phyloP scores from a whole-genome alignment of 2,329 filamentous ascomycete genomes.

The Fusarium sp. region DNA sequence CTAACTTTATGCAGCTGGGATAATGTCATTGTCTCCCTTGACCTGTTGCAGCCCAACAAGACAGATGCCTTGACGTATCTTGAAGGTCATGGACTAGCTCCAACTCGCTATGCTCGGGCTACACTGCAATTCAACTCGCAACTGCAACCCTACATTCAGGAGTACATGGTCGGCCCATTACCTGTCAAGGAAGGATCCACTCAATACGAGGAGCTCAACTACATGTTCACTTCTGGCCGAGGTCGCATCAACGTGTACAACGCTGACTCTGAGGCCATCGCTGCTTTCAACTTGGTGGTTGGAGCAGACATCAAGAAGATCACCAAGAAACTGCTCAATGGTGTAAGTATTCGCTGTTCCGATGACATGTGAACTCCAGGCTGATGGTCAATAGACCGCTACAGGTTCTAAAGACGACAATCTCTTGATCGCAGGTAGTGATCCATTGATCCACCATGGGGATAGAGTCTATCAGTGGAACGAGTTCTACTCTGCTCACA shows the following conservation, averaged over 20 bases:
- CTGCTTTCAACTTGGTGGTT: slow-evolving; percentile 23
- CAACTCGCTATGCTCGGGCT: slow-evolving; percentile 59
- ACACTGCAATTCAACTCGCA: slow-evolving; percentile 49
- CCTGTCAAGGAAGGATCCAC: slow-evolving; percentile 51
- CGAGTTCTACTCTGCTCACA: slow-evolving; percentile 58
- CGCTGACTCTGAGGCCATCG: slow-evolving; percentile 31
- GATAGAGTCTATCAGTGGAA: slow-evolving; percentile 63
- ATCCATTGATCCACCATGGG: slow-evolving; percentile 54
- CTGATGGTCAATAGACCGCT: slow-evolving; percentile 23
- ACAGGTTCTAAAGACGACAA: slow-evolving; percentile 22
- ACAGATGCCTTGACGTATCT: slow-evolving; percentile 62
- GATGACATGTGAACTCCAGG: accelerated
- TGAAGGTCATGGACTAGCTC: slow-evolving; percentile 54
- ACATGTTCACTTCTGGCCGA: slow-evolving; percentile 54
- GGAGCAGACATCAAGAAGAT: slow-evolving; percentile 22
- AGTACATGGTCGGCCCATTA: slow-evolving; percentile 60
- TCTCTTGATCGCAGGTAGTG: slow-evolving; percentile 35
- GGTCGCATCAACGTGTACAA: slow-evolving; percentile 45
- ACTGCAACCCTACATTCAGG: slow-evolving; percentile 51
- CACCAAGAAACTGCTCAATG: slow-evolving; percentile 35
- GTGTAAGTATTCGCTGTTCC: slow-evolving; percentile 3
- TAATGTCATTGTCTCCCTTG: slow-evolving; percentile 44
- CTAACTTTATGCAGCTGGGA: slow-evolving; percentile 16
- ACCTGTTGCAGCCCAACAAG: slow-evolving; percentile 63
- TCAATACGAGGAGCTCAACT: slow-evolving; percentile 57